Evolutionary conservation across 2,329 filamentous ascomycete species (phyloP), one percentile per base, ranked within the genome.

Genomic region (Triangularia verruculosa): DNA sequence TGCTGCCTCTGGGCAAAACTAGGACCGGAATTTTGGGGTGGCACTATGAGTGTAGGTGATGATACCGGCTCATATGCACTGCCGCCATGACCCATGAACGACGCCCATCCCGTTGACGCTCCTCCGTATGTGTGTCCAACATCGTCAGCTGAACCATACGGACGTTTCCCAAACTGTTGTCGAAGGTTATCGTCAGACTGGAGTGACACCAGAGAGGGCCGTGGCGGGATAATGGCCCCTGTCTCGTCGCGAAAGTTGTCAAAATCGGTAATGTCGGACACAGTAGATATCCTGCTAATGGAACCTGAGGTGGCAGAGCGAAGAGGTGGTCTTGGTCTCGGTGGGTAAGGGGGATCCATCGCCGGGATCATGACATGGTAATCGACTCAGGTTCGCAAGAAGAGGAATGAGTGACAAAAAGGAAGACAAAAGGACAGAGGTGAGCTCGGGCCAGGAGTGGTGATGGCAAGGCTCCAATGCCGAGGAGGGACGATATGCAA

Each of bases 161-260:
- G 39, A 4, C 39, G 39, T 20, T 20, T 47, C n/a, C 39, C 39
- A 11, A 20, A 20, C 47, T 52, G 61, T 61, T 34, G 54, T 22
- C 61, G 59, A 25, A 52, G 52, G 51, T 59, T 63, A 15, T 70
- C 66, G 43, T 70, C 66, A 3, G 78, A 76, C 58, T 76, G 73
- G n/a, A 80, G 69, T 3, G 79, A 79, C 17, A 76, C 74, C 59
- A 79, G 71, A 13, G 78, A 78, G 59, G 76, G 75, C 20, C 75
- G 76, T 13, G 73, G 73, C 7, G 74, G 73, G 28, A 77, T 64
- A 4, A 72, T 64, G 34, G 59, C n/a, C 63, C 64, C 9, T 1
- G 71, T 74, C 61, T 88, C 88, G 66, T 89, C 86, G 61, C 86
- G 86, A 72, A 93, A 97, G 32, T 65, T 69, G 22, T 69, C 72